Base-by-base conservation (phyloP, 352 stramenopile genomes). In the Globisporangium paddicum region DNA sequence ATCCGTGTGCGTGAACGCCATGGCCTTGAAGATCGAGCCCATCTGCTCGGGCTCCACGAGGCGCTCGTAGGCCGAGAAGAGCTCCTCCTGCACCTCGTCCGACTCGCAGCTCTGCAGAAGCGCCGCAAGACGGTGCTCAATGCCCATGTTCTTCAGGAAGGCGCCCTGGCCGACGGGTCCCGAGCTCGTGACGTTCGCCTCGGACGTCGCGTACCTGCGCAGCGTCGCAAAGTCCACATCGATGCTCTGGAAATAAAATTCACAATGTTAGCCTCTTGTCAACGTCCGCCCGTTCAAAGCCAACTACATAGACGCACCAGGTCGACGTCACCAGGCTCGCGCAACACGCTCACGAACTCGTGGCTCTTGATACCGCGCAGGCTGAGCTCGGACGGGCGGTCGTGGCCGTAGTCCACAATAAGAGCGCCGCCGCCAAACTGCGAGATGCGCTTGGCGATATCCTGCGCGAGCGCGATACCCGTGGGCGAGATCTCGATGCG, bases 111-210 rank as follows among this genome's bases (percentile, higher is more conserved):
- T 89, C 67, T 98, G 78, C 46, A 98, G 82, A 57, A 97, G 72
- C 63, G 86, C 83, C 19, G 90, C 87, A 9, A 98, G 79, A 11
- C 95, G 89, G 44, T 98, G 81, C 58, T 97, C 87, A 53, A 97
- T 96, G 58, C 96, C 96, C 93, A 98, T 98, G 59, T 91, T 86
- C 65, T 95, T 95, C 34, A 98, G 75, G 66, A 98, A 98, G 28
- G 77, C 66, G 34, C 93, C 94, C 63, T 98, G 96, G 11, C 79
- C 79, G 32, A 98, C 80, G 7, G 93, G 89, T 6, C 95, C 95
- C 55, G 85, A 94, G 47, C 83, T 87, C 60, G 86, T 67, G 37
- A 96, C 77, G 37, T 74, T 75, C 16, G 67, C 56, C 47, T 83
- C 74, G 38, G 35, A 60, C 7, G 68, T 93, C 18, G 82, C 79